Base-by-base conservation (phyloP, 2,329 filamentous ascomycete species). In the Arthrobotrys megalospora region DNA sequence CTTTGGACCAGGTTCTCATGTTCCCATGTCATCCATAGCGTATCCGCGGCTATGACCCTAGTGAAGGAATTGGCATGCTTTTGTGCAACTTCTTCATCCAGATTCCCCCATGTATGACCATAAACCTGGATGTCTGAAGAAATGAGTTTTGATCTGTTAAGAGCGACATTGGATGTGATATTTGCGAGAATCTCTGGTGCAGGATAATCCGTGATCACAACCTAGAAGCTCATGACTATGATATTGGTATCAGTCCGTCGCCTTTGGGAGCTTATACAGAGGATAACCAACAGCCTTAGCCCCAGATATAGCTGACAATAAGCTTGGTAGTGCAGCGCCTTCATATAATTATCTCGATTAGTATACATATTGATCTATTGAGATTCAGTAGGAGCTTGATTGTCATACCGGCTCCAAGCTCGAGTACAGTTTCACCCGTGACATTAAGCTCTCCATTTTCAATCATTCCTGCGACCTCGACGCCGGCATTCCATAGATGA, bases 11-110 rank as follows among this genome's bases (percentile, higher is more conserved):
- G 86, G 83, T 90, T 91, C n/a, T 84, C 86, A 83, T 93, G 92
- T 85, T 93, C 88, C 85, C 87, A 88, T 0, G 89, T 88, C 90
- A 93, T 92, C 91, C 91, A 93, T 71, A 92, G 87, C 82, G 91
- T 93, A 84, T 93, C 91, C 79, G 90, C 90, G 0, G 89, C 90
- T n/a, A 93, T 84, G 47, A 93, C 86, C 72, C 90, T 87, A 53
- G 89, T 89, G 82, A 90, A 92, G 0, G 72, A 80, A 28, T 84
- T 84, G 2, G 83, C 83, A 85, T 81, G 76, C 1, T 83, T 83
- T 5, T 76, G 60, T 12, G 76, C 80, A 3, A 81, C 71, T 28
- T 71, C 28, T 24, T 83, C 81, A 12, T 83, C 81, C 0, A 89
- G 82, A 16, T 87, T 87, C 6, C 91, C 91, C 91, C 91, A 93